Evolutionary conservation across 768 basidiomycete species (phyloP).

Genomic region (Termitomyces sp.): DNA sequence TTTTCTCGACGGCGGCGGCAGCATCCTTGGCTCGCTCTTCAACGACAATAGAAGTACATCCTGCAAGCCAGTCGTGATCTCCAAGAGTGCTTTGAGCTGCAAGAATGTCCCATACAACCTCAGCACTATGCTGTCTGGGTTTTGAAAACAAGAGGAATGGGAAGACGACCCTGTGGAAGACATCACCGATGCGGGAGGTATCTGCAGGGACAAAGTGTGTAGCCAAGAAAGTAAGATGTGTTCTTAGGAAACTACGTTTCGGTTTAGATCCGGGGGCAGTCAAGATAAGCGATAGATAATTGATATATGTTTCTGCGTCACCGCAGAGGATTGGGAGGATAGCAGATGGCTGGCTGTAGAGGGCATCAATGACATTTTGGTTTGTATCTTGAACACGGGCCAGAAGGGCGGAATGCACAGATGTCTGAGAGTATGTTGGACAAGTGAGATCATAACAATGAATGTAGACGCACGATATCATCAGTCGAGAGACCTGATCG

Average conservation of each 20-base stretch:
- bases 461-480: conserved; percentile 35
- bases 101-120: conserved; percentile 70
- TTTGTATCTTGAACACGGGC: conserved; percentile 67
- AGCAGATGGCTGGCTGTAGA: conserved; percentile 51
- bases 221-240: conserved; percentile 54
- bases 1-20: conserved; percentile 31
- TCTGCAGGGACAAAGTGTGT: conserved; percentile 34
- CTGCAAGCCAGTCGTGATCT: conserved; percentile 44
- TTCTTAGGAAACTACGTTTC: conserved; percentile 44
- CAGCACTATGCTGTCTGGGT: conserved; percentile 57
- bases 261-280: conserved; percentile 34
- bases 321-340: conserved; percentile 41
- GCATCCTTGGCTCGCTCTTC: conserved; percentile 25
- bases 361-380: conserved; percentile 51
- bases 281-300: conserved; percentile 33
- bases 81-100: conserved; percentile 11
- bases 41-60: conserved; percentile 44
- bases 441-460: neutral
- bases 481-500: conserved; percentile 24
- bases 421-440: conserved; percentile 31
- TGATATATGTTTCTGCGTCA: conserved; percentile 40
- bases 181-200: conserved; percentile 20
- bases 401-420: conserved; percentile 58
- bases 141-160: conserved; percentile 75
- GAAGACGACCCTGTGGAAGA: conserved; percentile 56